phyloP scores from a whole-genome alignment of 208 protist species.

The Tetramitus jugosus region DNA sequence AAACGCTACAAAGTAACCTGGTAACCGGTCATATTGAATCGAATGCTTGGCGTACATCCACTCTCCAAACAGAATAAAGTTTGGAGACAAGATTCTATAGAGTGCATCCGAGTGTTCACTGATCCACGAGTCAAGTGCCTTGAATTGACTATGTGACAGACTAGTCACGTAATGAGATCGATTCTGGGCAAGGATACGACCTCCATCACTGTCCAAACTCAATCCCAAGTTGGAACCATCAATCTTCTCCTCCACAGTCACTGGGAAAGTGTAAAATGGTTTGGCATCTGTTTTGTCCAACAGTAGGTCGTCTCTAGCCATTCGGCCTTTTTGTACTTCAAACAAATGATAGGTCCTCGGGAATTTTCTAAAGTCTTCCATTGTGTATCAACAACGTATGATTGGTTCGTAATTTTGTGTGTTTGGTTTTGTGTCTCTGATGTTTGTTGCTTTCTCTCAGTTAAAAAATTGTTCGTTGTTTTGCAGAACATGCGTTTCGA shows the following conservation, averaged over 20 bases:
- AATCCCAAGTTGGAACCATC: constrained; percentile 47
- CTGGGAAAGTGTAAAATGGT: background rate
- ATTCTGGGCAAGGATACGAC: constrained; percentile 36
- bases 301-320: background rate
- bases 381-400: too few species aligned
- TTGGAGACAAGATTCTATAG: constrained; percentile 33
- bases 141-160: constrained; percentile 35
- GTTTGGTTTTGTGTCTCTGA: too few species aligned
- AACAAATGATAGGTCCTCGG: constrained; percentile 9
- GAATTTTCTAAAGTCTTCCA: constrained; percentile 14
- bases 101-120: constrained; percentile 32
- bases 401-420: too few species aligned
- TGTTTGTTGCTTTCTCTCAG: too few species aligned
- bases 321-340: background rate
- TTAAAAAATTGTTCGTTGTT: too few species aligned
- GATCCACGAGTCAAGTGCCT: constrained; percentile 39
- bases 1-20: constrained; percentile 44
- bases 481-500: too few species aligned
- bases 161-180: constrained; percentile 39
- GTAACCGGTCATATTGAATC: constrained; percentile 39
- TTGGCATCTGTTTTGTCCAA: background rate
- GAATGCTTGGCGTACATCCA: constrained; percentile 44
- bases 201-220: constrained; percentile 28
- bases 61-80: constrained; percentile 43
- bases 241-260: constrained; percentile 49